Evolutionary conservation across 2,329 filamentous ascomycete species (phyloP).

Genomic region (Cyphellophora attinorum): DNA sequence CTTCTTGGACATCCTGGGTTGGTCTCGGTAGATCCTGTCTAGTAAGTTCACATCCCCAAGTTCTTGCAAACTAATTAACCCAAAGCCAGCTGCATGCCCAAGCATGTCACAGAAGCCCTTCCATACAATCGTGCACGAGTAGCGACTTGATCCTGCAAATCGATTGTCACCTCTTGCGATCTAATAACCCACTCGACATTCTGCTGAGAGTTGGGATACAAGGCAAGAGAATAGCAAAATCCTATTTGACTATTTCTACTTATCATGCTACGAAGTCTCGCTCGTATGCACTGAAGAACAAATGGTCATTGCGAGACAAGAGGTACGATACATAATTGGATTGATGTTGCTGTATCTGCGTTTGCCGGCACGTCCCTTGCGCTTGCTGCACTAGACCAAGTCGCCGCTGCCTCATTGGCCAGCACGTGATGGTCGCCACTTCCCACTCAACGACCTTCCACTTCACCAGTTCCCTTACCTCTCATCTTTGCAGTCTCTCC

Average conservation of each 20-base stretch:
- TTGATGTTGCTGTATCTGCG: too few relatives aligned
- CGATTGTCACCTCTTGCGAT: constrained; percentile 57
- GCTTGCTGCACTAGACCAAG: too few relatives aligned
- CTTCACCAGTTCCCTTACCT: constrained; percentile 4
- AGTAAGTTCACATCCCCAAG: constrained; percentile 44
- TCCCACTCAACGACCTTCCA: constrained; percentile 12
- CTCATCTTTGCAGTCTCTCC: neutral
- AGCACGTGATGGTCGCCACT: constrained; percentile 4
- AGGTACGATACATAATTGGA: too few relatives aligned
- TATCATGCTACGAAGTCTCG: too few relatives aligned
- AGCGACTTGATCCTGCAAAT: constrained; percentile 4
- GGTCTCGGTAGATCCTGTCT: constrained; percentile 75
- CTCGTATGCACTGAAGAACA: too few relatives aligned
- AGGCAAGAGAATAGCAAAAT: constrained; percentile 52
- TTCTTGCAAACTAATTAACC: constrained; percentile 13
- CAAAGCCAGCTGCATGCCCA: constrained; percentile 57
- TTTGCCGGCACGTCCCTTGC: too few relatives aligned
- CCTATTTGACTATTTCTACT: constrained; percentile 18
- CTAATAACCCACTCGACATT: constrained; percentile 55
- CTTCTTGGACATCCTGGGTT: constrained; percentile 69
- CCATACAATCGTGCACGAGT: constrained; percentile 12
- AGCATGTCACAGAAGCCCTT: constrained; percentile 49
- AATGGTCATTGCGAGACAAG: too few relatives aligned
- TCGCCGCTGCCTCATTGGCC: constrained; percentile 12
- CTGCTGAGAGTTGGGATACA: constrained; percentile 57